Percentiles rank a stretch among this genome's conserved stretches.
These are phyloP conservation scores for Elaeis oleifera DNA, from an alignment of 202 grass and related monocot species.

Conservation along the genomic window DNA sequence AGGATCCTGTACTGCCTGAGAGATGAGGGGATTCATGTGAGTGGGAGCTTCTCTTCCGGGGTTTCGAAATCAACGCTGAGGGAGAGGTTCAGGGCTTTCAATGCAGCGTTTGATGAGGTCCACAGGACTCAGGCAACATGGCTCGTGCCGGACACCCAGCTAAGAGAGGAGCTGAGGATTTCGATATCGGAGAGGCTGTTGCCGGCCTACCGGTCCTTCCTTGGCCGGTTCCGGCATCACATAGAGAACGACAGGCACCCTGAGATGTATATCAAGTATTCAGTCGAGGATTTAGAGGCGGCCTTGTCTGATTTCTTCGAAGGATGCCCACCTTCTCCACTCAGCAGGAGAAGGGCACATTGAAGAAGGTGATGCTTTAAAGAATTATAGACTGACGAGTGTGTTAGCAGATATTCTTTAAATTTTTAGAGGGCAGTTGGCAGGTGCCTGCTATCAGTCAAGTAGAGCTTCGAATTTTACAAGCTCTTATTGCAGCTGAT, in stretches of 20 bases:
- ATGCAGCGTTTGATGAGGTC: slow-evolving; percentile 62
- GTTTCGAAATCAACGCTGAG: slow-evolving; percentile 60
- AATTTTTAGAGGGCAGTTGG: slow-evolving; percentile 29
- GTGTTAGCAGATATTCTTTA: slow-evolving; percentile 36
- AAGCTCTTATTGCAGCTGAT: slow-evolving; percentile 32
- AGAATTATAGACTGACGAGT: slow-evolving; percentile 7
- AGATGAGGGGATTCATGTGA: slow-evolving; percentile 70
- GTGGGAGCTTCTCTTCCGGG: slow-evolving; percentile 63
- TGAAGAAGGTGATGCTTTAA: slow-evolving; percentile 23
- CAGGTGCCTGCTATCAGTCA: neutral
- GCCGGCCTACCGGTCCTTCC: slow-evolving; percentile 78
- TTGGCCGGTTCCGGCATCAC: slow-evolving; percentile 73
- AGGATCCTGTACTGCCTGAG: slow-evolving; percentile 63
- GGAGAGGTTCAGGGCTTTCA: slow-evolving; percentile 84
- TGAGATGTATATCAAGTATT: slow-evolving; percentile 81
- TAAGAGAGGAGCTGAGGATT: slow-evolving; percentile 89
- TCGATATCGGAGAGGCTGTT: slow-evolving; percentile 74
- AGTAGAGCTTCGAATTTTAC: slow-evolving; percentile 14
- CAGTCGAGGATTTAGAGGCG: slow-evolving; percentile 80
- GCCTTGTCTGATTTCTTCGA: slow-evolving; percentile 77
- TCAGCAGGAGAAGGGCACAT: slow-evolving; percentile 65
- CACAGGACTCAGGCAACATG: slow-evolving; percentile 58
- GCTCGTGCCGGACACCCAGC: slow-evolving; percentile 65
- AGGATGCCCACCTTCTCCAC: slow-evolving; percentile 33
- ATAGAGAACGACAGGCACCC: slow-evolving; percentile 71